Base-by-base conservation (phyloP, 2,329 filamentous ascomycete genomes). In the Aspergillus fumigatiaffinis region DNA sequence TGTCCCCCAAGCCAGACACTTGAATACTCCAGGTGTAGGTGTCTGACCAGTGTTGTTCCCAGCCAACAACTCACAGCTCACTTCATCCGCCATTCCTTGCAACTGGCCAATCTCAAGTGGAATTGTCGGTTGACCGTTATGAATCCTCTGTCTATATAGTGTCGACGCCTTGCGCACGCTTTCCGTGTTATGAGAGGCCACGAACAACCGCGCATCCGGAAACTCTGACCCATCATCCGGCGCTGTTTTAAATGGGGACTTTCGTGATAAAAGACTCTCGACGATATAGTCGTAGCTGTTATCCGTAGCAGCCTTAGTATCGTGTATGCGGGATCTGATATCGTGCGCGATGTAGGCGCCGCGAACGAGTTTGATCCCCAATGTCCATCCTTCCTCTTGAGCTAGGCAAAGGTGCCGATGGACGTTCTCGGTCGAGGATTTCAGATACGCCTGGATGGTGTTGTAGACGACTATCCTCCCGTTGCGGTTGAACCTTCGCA, bases 1-100 rank as follows among this genome's bases (percentile, higher is more conserved):
- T 3, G 75, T 78, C 0, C 82, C 82, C 81, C 81, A 84, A 1
- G 79, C 77, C 60, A 81, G 76, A 64, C 75, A 79, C 71, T 84
- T 84, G 69, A 79, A 81, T 2, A 80, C 79, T 53, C 71, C 74
- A 28, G 77, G 77, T 7, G 50, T 57, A 32, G 52, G 29, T 4
- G 42, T 48, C 17, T 62, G 47, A 65, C 66, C 52, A 2, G 42
- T 25, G 17, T 26, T 46, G 17, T 60, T 58, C 10, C 57, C 63
- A 21, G 60, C 64, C 46, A 84, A 69, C 1, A 84, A 66, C 10
- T 76, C 74, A 60, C 81, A 80, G 25, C 87, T 90, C 52, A 96
- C 85, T 70, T 96, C 91, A 65, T 96, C 91, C 1, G 91, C 91
- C 92, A 96, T 96, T 26, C 92, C 91, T 76, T 91, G 88, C 4